phyloP scores from a whole-genome alignment of 2,329 filamentous ascomycete species.

The Alternaria triticimaculans region DNA sequence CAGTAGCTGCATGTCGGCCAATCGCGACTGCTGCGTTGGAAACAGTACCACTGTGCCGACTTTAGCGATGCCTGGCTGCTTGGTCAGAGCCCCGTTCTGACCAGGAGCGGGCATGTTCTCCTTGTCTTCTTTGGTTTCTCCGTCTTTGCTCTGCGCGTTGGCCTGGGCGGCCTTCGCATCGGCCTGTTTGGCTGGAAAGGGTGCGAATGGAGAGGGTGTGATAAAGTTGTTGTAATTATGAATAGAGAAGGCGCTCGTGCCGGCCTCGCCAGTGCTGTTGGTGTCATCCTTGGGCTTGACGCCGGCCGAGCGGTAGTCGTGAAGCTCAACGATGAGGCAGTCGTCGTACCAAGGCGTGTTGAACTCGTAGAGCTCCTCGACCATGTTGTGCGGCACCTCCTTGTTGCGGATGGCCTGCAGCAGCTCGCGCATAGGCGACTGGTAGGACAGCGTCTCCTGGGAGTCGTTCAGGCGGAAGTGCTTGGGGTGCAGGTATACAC shows the following conservation, averaged over 20 bases:
- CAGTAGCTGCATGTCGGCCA: slow-evolving; percentile 78
- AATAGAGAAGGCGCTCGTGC: slow-evolving; percentile 77
- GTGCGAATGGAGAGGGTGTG: slow-evolving; percentile 84
- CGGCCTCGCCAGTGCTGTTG: slow-evolving; percentile 60
- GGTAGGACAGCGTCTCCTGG: slow-evolving; percentile 89
- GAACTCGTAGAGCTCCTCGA: slow-evolving; percentile 75
- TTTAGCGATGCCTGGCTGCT: slow-evolving; percentile 58
- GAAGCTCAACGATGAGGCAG: slow-evolving; percentile 91
- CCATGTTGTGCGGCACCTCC: slow-evolving; percentile 87
- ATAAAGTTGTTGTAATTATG: slow-evolving; percentile 92
- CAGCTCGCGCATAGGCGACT: slow-evolving; percentile 84
- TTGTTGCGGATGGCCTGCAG: slow-evolving; percentile 77
- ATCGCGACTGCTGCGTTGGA: slow-evolving; percentile 77
- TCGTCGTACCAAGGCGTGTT: slow-evolving; percentile 86
- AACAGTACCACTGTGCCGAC: slow-evolving; percentile 82
- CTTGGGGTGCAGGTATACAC: slow-evolving; percentile 82
- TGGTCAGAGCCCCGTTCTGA: slow-evolving; percentile 53
- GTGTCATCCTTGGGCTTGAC: slow-evolving; percentile 61
- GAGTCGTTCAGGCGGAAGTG: slow-evolving; percentile 88
- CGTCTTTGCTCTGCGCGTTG: slow-evolving; percentile 31
- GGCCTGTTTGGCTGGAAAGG: slow-evolving; percentile 62
- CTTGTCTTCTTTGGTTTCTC: slow-evolving; percentile 54
- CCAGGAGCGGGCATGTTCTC: slow-evolving; percentile 64
- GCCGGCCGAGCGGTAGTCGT: slow-evolving; percentile 79
- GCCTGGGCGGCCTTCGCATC: slow-evolving; percentile 32